Conservation (phyloP, 1,284 basidiomycete genomes). For the Cystobasidium sp. region DNA sequence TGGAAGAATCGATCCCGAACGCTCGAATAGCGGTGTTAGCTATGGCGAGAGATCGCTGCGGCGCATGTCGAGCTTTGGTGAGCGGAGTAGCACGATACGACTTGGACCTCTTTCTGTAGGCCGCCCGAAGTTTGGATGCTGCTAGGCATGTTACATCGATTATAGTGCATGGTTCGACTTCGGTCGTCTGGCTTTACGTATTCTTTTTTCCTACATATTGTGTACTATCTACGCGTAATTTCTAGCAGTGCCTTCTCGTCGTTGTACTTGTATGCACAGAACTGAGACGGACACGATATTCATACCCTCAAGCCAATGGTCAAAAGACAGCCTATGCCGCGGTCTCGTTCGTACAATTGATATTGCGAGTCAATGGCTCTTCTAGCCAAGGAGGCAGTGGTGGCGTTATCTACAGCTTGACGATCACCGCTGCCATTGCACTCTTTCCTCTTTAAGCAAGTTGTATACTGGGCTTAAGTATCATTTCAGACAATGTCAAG, state of each 20-base stretch:
- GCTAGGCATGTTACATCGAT: neutral
- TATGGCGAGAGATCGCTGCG: conserved; percentile 92
- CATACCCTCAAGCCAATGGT: no score
- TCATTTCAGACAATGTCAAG: conserved; percentile 2
- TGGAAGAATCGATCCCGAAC: conserved; percentile 88
- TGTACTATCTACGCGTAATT: neutral
- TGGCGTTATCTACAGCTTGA: neutral
- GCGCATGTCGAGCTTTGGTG: conserved; percentile 69
- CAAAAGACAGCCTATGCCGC: neutral
- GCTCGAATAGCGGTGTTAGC: conserved; percentile 88
- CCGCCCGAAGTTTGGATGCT: conserved; percentile 27
- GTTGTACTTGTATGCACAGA: neutral
- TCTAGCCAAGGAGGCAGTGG: neutral
- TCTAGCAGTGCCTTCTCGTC: neutral
- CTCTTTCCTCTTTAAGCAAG: neutral
- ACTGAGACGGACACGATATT: no score
- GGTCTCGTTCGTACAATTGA: neutral
- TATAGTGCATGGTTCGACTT: neutral
- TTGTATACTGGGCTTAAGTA: neutral
- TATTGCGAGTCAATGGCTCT: conserved; percentile 2
- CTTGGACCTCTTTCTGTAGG: conserved; percentile 12
- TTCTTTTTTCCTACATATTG: neutral
- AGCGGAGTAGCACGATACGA: conserved; percentile 33
- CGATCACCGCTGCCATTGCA: neutral
- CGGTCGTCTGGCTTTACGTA: neutral